Evolutionary conservation across 148 eudicot genomes (phyloP).

Genomic region (Vaccinium darrowii): DNA sequence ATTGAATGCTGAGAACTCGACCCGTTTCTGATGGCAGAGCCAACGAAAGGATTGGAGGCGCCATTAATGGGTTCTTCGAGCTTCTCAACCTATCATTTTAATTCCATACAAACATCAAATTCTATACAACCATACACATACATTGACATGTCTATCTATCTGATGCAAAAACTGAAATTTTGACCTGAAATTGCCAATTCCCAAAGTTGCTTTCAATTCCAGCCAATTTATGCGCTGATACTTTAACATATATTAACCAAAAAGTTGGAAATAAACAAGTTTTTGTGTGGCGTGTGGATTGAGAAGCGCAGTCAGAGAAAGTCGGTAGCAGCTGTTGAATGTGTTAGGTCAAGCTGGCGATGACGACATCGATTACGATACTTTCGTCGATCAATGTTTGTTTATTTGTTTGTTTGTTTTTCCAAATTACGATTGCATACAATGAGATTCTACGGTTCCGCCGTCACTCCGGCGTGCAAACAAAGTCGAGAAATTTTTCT

Average conservation of each 20-base stretch:
- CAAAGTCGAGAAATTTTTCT: no score
- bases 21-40: conserved; percentile 90
- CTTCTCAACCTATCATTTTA: conserved; percentile 27
- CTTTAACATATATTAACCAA: conserved; percentile 9
- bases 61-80: conserved; percentile 43
- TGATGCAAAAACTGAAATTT: background rate
- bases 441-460: background rate
- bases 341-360: background rate
- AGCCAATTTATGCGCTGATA: background rate
- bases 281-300: background rate
- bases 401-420: background rate
- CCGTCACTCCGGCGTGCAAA: background rate
- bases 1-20: conserved; percentile 95
- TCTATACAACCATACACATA: background rate
- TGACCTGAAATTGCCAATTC: conserved; percentile 26
- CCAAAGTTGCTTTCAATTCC: conserved; percentile 11
- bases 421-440: background rate
- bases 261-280: background rate
- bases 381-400: background rate
- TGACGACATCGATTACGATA: background rate
- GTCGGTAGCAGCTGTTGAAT: background rate
- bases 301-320: background rate
- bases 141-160: background rate
- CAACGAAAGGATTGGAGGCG: conserved; percentile 77
- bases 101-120: background rate